Conservation (phyloP, 2,329 filamentous ascomycete species). For the Thielaviopsis euricoi region DNA sequence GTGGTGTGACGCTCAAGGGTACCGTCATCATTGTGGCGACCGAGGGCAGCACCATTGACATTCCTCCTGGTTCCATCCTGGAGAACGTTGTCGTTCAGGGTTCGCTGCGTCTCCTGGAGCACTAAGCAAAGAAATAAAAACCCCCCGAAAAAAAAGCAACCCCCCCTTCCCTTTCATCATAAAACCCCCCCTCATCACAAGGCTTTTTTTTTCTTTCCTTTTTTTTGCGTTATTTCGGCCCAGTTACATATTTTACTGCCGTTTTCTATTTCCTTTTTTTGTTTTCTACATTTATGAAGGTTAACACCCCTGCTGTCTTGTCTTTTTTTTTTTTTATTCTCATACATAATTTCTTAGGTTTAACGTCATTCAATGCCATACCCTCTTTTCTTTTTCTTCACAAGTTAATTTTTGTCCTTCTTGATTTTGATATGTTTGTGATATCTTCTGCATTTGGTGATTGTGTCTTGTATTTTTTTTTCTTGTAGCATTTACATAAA, state of each 20-base stretch:
- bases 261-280: constrained; percentile 1
- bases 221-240: not conserved
- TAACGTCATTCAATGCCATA: not conserved
- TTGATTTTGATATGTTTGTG: not conserved
- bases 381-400: not conserved
- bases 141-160: not conserved
- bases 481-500: no score
- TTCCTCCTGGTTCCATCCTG: constrained; percentile 87
- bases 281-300: not conserved
- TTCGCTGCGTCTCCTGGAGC: constrained; percentile 61
- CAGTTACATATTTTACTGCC: not conserved
- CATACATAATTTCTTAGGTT: not conserved
- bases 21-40: constrained; percentile 98
- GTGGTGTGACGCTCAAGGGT: constrained; percentile 89
- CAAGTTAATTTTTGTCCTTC: not conserved
- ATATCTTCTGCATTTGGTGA: not conserved
- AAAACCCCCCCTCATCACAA: no score
- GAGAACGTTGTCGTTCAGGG: constrained; percentile 99
- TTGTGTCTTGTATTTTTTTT: not conserved
- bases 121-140: constrained; percentile 24
- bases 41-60: constrained; percentile 93
- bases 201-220: not conserved
- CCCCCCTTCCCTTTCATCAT: no score
- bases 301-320: not conserved
- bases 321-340: not conserved